These are phyloP conservation scores for Typha latifolia DNA, from an alignment of 176 grass and related monocot species.

Conservation along the genomic window DNA sequence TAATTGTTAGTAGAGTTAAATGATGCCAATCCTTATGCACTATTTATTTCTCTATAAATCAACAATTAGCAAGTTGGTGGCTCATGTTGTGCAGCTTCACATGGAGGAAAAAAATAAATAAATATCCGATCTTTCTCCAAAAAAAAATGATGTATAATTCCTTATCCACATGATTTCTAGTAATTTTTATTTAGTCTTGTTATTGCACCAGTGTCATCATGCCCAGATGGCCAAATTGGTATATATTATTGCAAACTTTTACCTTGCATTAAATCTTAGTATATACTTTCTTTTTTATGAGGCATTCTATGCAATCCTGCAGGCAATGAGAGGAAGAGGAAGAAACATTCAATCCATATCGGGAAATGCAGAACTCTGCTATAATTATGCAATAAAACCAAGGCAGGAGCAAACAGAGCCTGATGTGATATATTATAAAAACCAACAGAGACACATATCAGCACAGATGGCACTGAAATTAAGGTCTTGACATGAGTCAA, in stretches of 20 bases:
- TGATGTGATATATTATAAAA: background rate
- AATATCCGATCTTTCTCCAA: background rate
- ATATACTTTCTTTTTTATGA: no score
- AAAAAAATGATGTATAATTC: conserved; percentile 7
- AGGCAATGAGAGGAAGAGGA: no score
- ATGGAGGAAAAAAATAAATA: conserved; percentile 5
- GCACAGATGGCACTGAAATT: conserved; percentile 13
- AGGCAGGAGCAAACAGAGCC: background rate
- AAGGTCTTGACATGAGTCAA: background rate
- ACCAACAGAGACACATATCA: background rate
- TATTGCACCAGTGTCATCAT: background rate
- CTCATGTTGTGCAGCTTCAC: conserved; percentile 1
- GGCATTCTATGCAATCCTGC: no score
- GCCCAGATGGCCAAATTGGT: no score
- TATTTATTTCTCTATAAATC: background rate
- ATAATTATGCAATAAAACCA: background rate
- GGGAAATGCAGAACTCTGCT: no score
- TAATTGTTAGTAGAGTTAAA: no score
- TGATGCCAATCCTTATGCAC: no score
- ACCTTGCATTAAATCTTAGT: no score
- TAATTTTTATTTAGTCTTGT: background rate
- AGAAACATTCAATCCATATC: no score
- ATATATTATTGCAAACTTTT: no score
- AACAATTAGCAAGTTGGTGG: conserved; percentile 14
- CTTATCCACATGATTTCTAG: background rate